Percentiles rank a stretch among this genome's conserved stretches.
phyloP scores from a whole-genome alignment of 2,329 filamentous ascomycete genomes.

The Penicillium sp. region DNA sequence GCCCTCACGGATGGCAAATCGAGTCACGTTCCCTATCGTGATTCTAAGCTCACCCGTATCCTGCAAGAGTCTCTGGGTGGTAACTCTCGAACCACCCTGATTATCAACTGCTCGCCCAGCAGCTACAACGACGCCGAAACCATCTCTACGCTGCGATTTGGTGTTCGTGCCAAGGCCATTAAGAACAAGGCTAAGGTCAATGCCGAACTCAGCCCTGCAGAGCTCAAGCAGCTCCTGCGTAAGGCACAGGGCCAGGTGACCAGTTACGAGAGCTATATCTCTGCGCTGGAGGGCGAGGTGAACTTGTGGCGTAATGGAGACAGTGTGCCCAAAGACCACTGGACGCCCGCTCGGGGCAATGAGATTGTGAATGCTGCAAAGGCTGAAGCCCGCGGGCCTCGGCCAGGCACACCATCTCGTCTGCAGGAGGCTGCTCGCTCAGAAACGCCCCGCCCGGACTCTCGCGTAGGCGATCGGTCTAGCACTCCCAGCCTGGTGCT shows the following conservation, averaged over 20 bases:
- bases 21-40: conserved; percentile 91
- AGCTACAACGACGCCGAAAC: conserved; percentile 98
- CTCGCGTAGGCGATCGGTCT: conserved; percentile 74
- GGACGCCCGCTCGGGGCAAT: conserved; percentile 68
- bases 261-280: conserved; percentile 84
- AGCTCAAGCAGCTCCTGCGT: conserved; percentile 89
- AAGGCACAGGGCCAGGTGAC: conserved; percentile 89
- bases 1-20: conserved; percentile 96
- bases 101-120: conserved; percentile 98
- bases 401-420: conserved; percentile 46
- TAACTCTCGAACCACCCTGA: conserved; percentile 96
- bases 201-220: conserved; percentile 90
- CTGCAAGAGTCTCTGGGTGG: conserved; percentile 95
- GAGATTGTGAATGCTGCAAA: conserved; percentile 55
- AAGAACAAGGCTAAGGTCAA: conserved; percentile 99
- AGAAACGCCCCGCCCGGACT: conserved; percentile 65
- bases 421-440: conserved; percentile 52
- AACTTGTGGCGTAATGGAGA: conserved; percentile 87
- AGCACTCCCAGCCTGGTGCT: conserved; percentile 84
- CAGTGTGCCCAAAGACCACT: conserved; percentile 81
- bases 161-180: conserved; percentile 95
- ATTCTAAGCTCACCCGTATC: conserved; percentile 96
- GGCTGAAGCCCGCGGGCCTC: conserved; percentile 50
- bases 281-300: conserved; percentile 80
- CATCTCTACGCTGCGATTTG: conserved; percentile 86